These are phyloP conservation scores for Penicillium griseofulvum DNA, from an alignment of 2,329 filamentous ascomycete genomes.

Conservation along the genomic window DNA sequence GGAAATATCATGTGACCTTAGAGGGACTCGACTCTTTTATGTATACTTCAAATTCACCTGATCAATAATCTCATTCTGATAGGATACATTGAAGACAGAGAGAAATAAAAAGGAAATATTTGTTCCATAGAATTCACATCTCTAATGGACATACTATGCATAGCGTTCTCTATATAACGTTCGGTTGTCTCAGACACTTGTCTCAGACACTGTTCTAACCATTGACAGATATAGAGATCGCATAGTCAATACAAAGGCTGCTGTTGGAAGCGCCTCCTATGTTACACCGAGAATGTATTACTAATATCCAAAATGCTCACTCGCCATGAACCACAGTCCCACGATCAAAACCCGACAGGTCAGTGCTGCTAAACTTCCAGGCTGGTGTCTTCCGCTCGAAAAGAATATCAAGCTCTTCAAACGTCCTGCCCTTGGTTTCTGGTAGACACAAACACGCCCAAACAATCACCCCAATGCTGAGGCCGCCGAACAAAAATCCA, in stretches of 20 bases:
- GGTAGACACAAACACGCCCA: slow-evolving; percentile 36
- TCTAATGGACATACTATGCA: not conserved
- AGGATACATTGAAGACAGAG: not conserved
- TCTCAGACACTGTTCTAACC: not conserved
- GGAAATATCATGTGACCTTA: no score
- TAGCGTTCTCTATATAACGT: no score
- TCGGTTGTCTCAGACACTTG: not conserved
- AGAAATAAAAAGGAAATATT: not conserved
- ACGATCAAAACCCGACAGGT: not conserved
- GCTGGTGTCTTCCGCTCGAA: slow-evolving; percentile 26
- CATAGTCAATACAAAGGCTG: not conserved
- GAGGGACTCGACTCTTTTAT: no score
- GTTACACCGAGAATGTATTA: not conserved
- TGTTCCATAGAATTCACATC: not conserved
- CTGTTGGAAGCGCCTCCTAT: not conserved
- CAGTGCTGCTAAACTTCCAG: slow-evolving; percentile 19
- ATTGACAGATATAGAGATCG: not conserved
- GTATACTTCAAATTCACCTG: not conserved
- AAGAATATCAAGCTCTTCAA: slow-evolving; percentile 32
- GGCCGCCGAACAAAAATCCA: slow-evolving; percentile 33
- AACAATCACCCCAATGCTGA: slow-evolving; percentile 20
- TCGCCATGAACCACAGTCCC: not conserved
- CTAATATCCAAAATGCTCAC: not conserved
- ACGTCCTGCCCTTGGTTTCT: slow-evolving; percentile 31
- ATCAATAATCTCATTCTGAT: not conserved